Evolutionary conservation across 495 filamentous ascomycete genomes (phyloP), one percentile per base, ranked within the genome.

Genomic region (Talaromyces thailandensis): DNA sequence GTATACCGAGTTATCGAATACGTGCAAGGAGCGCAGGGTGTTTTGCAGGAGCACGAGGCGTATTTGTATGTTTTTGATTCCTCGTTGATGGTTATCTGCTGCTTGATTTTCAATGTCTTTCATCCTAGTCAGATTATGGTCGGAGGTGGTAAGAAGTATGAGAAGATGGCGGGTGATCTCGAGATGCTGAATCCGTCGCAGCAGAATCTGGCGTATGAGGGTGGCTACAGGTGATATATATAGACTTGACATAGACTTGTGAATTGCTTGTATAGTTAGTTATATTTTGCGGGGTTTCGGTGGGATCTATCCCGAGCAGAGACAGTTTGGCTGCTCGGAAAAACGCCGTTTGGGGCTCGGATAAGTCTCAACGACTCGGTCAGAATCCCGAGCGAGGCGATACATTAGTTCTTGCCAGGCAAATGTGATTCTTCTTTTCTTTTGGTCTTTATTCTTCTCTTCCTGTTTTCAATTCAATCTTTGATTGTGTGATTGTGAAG

Each of bases 1-100:
- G 62, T 89, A 6, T 82, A 88, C 65, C 78, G 88, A 25, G 75
- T 86, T 21, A 71, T 86, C 12, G 88, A 90, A 73, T 91, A 85
- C 61, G 24, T 80, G 0, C 72, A 82, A 68, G 86, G 88, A 0
- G 69, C 79, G 37, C 72, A 76, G 11, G 84, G 84, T 6, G 78
- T 71, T 63, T 31, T 84, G 28, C 67, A 86, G 63, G 66, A 57
- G 18, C 75, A 83, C 45, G 87, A 90, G 71, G 79, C 76, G 56
- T 82, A 81, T 62, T 66, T 89, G 58, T 90, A 88, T 66, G 65
- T 86, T 3, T 88, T 89, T 63, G 87, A 91, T 67, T 73, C 79
- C 14, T 52, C 77, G 50, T 64, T 84, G 50, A 89, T 91, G 86
- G 65, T 84, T 24, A 6, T 68, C 0, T 81, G 79, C 18, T 79